Conservation (phyloP, 768 basidiomycete genomes). For the Pluteus cervinus region DNA sequence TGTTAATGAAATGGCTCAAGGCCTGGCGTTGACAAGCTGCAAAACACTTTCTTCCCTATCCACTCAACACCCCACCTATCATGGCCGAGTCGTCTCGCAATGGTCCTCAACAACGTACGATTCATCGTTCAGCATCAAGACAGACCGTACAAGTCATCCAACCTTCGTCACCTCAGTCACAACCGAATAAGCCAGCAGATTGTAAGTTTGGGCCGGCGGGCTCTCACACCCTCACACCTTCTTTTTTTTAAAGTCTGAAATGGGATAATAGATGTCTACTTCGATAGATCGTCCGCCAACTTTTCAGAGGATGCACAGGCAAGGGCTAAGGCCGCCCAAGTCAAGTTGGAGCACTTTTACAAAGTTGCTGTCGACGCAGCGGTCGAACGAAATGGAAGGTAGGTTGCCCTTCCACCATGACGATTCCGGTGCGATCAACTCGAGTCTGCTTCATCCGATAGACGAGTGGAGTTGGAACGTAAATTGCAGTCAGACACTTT, state of each 20-base stretch:
- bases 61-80: too few species aligned
- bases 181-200: constrained; percentile 22
- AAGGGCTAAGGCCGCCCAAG: constrained; percentile 83
- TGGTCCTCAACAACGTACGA: neutral
- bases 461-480: constrained; percentile 85
- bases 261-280: constrained; percentile 71
- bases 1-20: too few species aligned
- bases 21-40: too few species aligned
- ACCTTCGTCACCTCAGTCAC: constrained; percentile 8
- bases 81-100: too few species aligned
- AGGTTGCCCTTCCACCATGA: constrained; percentile 12
- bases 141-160: constrained; percentile 8
- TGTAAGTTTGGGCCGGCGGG: constrained; percentile 18
- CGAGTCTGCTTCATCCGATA: constrained; percentile 27
- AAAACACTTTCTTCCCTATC: too few species aligned
- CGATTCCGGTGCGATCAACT: too few species aligned
- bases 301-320: constrained; percentile 81
- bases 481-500: constrained; percentile 63
- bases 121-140: constrained; percentile 11
- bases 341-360: constrained; percentile 96
- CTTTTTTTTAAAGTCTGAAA: constrained; percentile 15
- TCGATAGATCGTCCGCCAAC: constrained; percentile 70
- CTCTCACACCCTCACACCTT: constrained; percentile 2
- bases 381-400: constrained; percentile 91
- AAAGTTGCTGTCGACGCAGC: constrained; percentile 95